A percentile compares a stretch with the other conserved stretches of the same genome.
Evolutionary conservation across 805 yeast species (phyloP).

Genomic region (Saccharomycopsis fermentans): DNA sequence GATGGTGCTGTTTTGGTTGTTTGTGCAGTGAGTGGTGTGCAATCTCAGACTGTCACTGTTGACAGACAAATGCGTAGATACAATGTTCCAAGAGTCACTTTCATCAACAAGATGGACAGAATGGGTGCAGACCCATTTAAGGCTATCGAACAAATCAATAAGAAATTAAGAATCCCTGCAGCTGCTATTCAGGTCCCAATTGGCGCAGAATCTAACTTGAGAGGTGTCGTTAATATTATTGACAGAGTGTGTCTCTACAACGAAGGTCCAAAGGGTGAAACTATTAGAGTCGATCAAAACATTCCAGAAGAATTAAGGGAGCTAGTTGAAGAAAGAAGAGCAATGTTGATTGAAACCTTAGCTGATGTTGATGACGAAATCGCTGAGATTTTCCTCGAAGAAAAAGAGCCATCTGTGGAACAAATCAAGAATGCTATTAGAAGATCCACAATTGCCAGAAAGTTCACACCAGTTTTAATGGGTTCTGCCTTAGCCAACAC

Average conservation of each 20-base stretch:
- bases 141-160: slow-evolving; percentile 84
- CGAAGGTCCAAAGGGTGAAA: slow-evolving; percentile 87
- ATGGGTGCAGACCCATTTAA: slow-evolving; percentile 98
- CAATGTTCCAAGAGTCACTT: slow-evolving; percentile 92
- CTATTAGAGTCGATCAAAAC: slow-evolving; percentile 44
- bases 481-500: slow-evolving; percentile 97
- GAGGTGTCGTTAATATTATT: slow-evolving; percentile 88
- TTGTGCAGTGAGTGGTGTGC: slow-evolving; percentile 98
- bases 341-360: slow-evolving; percentile 75
- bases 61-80: slow-evolving; percentile 98
- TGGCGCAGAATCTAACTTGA: slow-evolving; percentile 77
- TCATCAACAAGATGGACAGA: slow-evolving; percentile 97
- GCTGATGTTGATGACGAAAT: slow-evolving; percentile 98
- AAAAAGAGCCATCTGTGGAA: slow-evolving; percentile 71
- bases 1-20: slow-evolving; percentile 98
- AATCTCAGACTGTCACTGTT: slow-evolving; percentile 96
- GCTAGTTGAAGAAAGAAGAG: slow-evolving; percentile 83
- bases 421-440: slow-evolving; percentile 87
- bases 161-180: slow-evolving; percentile 83
- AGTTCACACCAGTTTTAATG: slow-evolving; percentile 98
- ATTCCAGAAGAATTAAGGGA: slow-evolving; percentile 75
- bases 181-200: slow-evolving; percentile 98
- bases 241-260: slow-evolving; percentile 80
- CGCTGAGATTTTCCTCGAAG: slow-evolving; percentile 87
- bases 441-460: slow-evolving; percentile 89